Conservation (phyloP, 164 flowering plant genomes). For the Kingdonia uniflora region DNA sequence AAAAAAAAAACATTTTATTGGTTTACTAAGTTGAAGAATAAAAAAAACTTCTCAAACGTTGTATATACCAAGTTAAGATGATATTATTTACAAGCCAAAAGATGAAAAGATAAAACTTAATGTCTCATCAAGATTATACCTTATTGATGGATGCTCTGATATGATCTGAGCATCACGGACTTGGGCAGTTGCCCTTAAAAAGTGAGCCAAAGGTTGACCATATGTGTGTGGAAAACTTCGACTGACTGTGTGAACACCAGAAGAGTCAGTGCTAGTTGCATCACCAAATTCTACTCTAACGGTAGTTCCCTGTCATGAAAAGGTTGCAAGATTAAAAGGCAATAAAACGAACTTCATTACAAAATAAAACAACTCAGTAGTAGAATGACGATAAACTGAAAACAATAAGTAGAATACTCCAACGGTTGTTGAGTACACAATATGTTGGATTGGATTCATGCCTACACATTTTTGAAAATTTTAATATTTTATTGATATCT, state of each 20-base stretch:
- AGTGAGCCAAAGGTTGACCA: conserved; percentile 94
- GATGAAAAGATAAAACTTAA: background rate
- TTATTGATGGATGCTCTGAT: conserved; percentile 72
- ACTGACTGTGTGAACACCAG: conserved; percentile 51
- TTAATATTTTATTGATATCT: too few species aligned
- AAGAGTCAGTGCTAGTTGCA: conserved; percentile 58
- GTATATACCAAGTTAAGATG: background rate
- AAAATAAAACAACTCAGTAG: too few species aligned
- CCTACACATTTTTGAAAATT: too few species aligned
- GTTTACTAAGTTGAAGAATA: background rate
- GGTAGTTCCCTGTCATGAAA: conserved; percentile 60
- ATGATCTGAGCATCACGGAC: conserved; percentile 86
- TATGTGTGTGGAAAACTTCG: conserved; percentile 71
- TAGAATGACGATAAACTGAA: too few species aligned
- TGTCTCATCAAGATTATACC: conserved; percentile 23
- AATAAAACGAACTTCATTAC: too few species aligned
- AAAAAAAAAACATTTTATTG: background rate
- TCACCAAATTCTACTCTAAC: conserved; percentile 95
- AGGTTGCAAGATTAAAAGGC: too few species aligned
- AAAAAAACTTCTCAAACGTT: background rate
- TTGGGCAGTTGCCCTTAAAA: conserved; percentile 63
- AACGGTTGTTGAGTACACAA: too few species aligned
- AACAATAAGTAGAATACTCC: too few species aligned
- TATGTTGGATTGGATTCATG: too few species aligned
- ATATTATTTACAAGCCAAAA: too few species aligned